phyloP scores from a whole-genome alignment of 345 rosid genomes.

The Lagerstroemia speciosa region DNA sequence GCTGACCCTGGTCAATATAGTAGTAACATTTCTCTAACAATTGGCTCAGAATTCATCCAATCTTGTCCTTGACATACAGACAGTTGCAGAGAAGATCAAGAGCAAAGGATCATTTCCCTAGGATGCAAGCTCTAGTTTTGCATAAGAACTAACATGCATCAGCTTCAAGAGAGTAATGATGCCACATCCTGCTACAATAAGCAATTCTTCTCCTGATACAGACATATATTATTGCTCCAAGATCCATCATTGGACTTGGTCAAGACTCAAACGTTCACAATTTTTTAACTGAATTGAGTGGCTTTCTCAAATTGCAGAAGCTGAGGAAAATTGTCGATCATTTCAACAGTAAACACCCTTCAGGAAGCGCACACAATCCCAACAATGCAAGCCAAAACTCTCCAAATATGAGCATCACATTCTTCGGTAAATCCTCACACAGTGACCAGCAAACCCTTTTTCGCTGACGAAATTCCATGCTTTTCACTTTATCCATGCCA shows the following conservation, averaged over 20 bases:
- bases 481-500: background rate
- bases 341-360: background rate
- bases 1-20: background rate
- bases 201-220: background rate
- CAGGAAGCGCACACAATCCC: background rate
- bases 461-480: background rate
- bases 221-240: too few relatives aligned
- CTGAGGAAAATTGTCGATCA: too few relatives aligned
- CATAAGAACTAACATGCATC: background rate
- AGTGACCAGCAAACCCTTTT: background rate
- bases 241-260: background rate
- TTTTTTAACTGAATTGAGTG: background rate
- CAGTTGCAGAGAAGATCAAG: background rate
- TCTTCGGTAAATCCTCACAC: background rate
- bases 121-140: background rate
- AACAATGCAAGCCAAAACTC: background rate
- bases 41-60: background rate
- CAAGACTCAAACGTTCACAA: background rate
- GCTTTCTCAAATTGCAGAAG: background rate
- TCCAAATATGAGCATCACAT: background rate
- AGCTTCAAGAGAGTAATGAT: background rate
- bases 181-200: background rate
- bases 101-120: background rate
- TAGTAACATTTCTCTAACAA: background rate
- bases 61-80: background rate